A percentile compares a stretch with the other conserved stretches of the same genome.
Evolutionary conservation across 192 early-diverging fungal species (phyloP).

Genomic region (Lobosporangium transversale): DNA sequence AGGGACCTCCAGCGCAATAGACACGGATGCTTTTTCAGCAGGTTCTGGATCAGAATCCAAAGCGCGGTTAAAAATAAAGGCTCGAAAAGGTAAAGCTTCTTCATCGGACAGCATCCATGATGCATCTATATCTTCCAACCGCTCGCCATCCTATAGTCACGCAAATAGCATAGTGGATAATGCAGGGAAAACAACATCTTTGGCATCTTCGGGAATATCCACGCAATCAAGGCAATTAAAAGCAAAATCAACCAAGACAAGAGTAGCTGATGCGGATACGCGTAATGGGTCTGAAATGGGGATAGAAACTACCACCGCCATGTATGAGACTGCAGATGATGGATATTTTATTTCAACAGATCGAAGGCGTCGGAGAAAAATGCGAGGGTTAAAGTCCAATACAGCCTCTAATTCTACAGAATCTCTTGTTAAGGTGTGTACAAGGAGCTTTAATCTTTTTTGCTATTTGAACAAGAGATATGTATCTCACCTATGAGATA

Average conservation of each 20-base stretch:
- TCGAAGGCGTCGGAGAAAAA: conserved; percentile 31
- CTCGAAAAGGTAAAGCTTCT: conserved; percentile 12
- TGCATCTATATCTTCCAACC: too few relatives aligned
- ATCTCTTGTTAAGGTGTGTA: conserved; percentile 24
- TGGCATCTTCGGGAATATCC: too few relatives aligned
- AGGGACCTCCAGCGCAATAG: conserved; percentile 19
- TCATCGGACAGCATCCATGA: too few relatives aligned
- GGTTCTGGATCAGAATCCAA: conserved; percentile 47
- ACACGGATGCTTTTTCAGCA: conserved; percentile 40
- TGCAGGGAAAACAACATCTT: too few relatives aligned
- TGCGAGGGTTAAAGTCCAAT: conserved; percentile 5
- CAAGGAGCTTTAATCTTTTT: neutral
- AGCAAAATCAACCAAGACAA: too few relatives aligned
- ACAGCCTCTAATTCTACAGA: conserved; percentile 19
- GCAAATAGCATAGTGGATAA: too few relatives aligned
- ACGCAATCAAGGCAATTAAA: too few relatives aligned
- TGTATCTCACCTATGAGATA: too few relatives aligned
- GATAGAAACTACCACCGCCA: neutral
- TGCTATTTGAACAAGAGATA: too few relatives aligned
- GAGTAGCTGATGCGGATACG: too few relatives aligned
- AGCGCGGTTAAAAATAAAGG: conserved; percentile 25
- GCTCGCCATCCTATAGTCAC: too few relatives aligned
- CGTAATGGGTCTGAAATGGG: too few relatives aligned
- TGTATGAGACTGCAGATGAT: conserved; percentile 37
- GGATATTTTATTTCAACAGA: conserved; percentile 47